Evolutionary conservation across 768 basidiomycete species (phyloP).

Genomic region (Glaciozyma antarctica): DNA sequence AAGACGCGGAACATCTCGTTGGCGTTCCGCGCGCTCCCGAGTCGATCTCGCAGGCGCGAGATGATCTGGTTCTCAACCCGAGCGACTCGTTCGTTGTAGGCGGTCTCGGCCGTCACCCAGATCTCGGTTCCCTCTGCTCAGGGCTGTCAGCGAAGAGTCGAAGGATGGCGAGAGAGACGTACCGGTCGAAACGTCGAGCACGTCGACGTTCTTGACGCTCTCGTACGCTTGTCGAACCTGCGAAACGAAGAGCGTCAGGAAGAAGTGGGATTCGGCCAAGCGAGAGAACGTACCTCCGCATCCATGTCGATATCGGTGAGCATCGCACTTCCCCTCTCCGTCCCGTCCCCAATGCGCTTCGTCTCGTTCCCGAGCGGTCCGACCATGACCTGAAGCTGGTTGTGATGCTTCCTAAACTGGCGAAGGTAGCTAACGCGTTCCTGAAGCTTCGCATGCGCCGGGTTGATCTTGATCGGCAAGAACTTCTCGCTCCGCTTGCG

Average conservation of each 20-base stretch:
- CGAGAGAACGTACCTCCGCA: constrained; percentile 52
- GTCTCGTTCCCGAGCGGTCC: constrained; percentile 48
- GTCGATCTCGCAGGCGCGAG: constrained; percentile 74
- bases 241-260: not conserved
- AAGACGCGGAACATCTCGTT: constrained; percentile 99
- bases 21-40: constrained; percentile 91
- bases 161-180: constrained; percentile 36
- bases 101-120: constrained; percentile 93
- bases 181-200: constrained; percentile 87
- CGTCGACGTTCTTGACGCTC: constrained; percentile 91
- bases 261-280: not conserved
- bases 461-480: constrained; percentile 87
- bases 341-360: constrained; percentile 2
- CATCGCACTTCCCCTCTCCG: constrained; percentile 49
- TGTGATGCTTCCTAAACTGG: constrained; percentile 93
- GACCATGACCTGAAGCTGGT: constrained; percentile 95
- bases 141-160: not conserved
- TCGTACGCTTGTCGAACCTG: constrained; percentile 86
- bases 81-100: constrained; percentile 94
- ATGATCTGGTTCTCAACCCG: constrained; percentile 99
- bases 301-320: constrained; percentile 84
- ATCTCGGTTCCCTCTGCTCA: constrained; percentile 84
- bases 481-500: constrained; percentile 82
- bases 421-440: constrained; percentile 75
- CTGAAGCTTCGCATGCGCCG: constrained; percentile 83